phyloP scores from a whole-genome alignment of 345 rosid genomes.

The Schrenkiella parvula region DNA sequence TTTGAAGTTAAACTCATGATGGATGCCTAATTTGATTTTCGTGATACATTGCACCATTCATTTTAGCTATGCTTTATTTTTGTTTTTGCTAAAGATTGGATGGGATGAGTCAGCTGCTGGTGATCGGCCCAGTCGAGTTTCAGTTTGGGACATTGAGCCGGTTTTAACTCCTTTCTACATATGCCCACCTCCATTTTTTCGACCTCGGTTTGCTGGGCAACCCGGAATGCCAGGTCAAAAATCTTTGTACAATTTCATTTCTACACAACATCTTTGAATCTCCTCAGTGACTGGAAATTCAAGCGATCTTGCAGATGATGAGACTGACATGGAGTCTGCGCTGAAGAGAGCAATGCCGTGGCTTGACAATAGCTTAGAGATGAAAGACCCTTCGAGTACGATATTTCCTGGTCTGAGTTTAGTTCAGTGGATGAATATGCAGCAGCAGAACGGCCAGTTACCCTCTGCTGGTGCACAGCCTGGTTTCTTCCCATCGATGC shows the following conservation, averaged over 20 bases:
- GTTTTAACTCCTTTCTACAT: constrained; percentile 89
- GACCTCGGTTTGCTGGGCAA: constrained; percentile 75
- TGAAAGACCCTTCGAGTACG: constrained; percentile 62
- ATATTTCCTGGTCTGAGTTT: constrained; percentile 67
- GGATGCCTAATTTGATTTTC: not conserved
- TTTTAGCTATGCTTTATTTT: not conserved
- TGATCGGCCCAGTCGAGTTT: constrained; percentile 76
- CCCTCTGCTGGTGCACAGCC: constrained; percentile 33
- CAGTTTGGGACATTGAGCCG: constrained; percentile 97
- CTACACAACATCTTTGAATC: not conserved
- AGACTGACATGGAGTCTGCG: constrained; percentile 65
- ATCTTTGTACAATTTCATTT: not conserved
- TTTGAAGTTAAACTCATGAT: constrained; percentile 5
- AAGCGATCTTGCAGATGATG: constrained; percentile 54
- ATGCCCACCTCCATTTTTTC: constrained; percentile 87
- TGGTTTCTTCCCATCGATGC: constrained; percentile 37
- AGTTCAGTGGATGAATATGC: constrained; percentile 94
- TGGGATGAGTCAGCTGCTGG: constrained; percentile 99
- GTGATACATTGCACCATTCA: constrained; percentile 3
- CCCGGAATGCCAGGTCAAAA: constrained; percentile 74
- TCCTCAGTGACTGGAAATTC: not conserved
- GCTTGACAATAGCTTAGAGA: constrained; percentile 67
- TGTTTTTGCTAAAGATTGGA: constrained; percentile 56
- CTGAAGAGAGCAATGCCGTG: constrained; percentile 90
- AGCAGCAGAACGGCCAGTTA: constrained; percentile 60